Evolutionary conservation across 495 filamentous ascomycete genomes (phyloP), one percentile per base, ranked within the genome.

Genomic region (Talaromyces thailandensis): DNA sequence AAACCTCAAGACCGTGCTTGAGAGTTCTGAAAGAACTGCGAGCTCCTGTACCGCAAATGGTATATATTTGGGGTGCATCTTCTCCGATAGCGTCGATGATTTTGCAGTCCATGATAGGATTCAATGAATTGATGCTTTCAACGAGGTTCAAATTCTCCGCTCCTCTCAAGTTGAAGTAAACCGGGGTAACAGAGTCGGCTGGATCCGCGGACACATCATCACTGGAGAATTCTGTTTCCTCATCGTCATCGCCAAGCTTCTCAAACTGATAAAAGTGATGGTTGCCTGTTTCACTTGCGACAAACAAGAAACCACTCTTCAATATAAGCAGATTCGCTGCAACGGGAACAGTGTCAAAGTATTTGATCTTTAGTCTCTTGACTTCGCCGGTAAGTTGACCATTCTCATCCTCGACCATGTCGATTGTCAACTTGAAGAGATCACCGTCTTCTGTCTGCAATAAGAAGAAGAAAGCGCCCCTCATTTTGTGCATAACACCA

Each of bases 231-330:
- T 93, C 90, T 3, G 82, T 80, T 70, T 97, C 92, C 21, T 96
- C 88, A 64, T 93, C 89, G 67, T 97, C 93, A 65, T 99, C 94
- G n/a, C 93, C 94, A 18, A 99, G 84, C 70, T 96, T 95, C 69
- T 96, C 92, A 65, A 99, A 96, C 72, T 97, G 92, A 71, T 98
- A 98, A 63, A 99, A 92, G 64, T 92, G 86, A 69, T 96, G 91
- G 64, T 96, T 93, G 16, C 95, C 95, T 53, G 87, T 88, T 73
- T 98, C 93, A 70, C 89, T 89, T 14, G 93, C 94, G 40, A 93
- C 88, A 70, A 93, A 99, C 31, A 98, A 80, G 72, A 96, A 98
- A 11, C 94, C 95, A 64, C 93, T 97, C 74, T 96, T 96, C 64
- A 98, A 75, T 65, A 99, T 96, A 70, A 91, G 88, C 16, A 99